Conservation (phyloP, 305 asterid genomes). For the Caryopteris hybrid region DNA sequence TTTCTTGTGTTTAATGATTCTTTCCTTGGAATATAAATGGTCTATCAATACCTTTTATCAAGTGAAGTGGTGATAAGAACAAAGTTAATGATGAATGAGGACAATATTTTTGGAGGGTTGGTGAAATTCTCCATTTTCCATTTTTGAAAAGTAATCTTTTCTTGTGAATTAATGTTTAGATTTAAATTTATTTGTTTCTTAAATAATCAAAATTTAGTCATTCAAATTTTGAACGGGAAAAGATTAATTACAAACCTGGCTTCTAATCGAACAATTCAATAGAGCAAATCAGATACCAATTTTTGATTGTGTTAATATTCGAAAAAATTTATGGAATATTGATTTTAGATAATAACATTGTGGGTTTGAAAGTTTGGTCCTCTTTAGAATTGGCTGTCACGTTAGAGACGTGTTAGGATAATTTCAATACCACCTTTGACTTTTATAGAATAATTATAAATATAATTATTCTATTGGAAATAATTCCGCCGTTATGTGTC, state of each 20-base stretch:
- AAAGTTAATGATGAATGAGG: constrained; percentile 13
- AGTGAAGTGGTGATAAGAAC: constrained; percentile 15
- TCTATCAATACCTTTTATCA: background rate
- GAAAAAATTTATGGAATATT: no score
- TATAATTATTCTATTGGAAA: no score
- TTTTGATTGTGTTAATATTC: no score
- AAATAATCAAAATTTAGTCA: no score
- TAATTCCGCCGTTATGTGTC: no score
- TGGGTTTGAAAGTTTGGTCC: background rate
- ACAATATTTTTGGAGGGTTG: constrained; percentile 7
- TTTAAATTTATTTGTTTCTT: no score
- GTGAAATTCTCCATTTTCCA: background rate
- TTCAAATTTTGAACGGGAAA: no score
- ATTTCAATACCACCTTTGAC: constrained; percentile 17
- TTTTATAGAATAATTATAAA: no score
- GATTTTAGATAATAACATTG: background rate
- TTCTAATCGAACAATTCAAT: no score
- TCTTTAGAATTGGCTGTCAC: constrained; percentile 13
- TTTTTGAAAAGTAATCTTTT: no score
- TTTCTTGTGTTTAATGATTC: constrained; percentile 1
- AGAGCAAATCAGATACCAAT: no score
- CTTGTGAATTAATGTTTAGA: no score
- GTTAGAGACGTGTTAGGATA: constrained; percentile 19
- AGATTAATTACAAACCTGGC: background rate
- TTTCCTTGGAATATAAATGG: background rate